Conservation (phyloP, 2,329 filamentous ascomycete species). For the Exutisphaerella laricina region DNA sequence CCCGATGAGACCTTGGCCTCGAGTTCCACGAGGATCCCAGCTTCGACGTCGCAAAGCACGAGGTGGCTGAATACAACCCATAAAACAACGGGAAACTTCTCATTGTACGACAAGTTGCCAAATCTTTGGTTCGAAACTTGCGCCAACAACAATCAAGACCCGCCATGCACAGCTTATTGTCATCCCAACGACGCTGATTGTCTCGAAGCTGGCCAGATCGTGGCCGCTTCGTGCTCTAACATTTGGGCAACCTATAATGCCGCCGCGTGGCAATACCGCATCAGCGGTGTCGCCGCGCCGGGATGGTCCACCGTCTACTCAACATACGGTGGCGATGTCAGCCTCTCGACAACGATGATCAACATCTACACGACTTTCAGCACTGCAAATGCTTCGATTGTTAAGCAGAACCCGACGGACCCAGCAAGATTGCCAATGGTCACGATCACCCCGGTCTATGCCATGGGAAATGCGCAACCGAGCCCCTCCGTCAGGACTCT, state of each 20-base stretch:
- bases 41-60: not conserved
- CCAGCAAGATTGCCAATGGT: not conserved
- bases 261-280: not conserved
- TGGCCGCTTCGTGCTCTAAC: conserved; percentile 3
- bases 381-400: conserved; percentile 6
- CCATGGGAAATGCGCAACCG: conserved; percentile 6
- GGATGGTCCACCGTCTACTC: conserved; percentile 8
- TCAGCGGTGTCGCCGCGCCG: not conserved
- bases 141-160: not conserved
- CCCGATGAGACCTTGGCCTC: not conserved
- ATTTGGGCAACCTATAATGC: conserved; percentile 5
- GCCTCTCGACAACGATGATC: not conserved
- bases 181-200: conserved; percentile 6
- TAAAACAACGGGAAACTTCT: not conserved
- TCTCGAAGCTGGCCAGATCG: not conserved
- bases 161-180: conserved; percentile 10
- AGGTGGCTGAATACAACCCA: not conserved
- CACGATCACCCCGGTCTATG: conserved; percentile 16
- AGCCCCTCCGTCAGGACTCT: conserved; percentile 1
- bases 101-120: conserved; percentile 7
- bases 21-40: not conserved
- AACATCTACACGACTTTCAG: conserved; percentile 13
- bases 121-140: conserved; percentile 3
- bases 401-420: conserved; percentile 1
- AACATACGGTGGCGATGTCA: conserved; percentile 1